Evolutionary conservation across 768 basidiomycete species (phyloP), one percentile per base, ranked within the genome.

Genomic region (Trametes maxima): DNA sequence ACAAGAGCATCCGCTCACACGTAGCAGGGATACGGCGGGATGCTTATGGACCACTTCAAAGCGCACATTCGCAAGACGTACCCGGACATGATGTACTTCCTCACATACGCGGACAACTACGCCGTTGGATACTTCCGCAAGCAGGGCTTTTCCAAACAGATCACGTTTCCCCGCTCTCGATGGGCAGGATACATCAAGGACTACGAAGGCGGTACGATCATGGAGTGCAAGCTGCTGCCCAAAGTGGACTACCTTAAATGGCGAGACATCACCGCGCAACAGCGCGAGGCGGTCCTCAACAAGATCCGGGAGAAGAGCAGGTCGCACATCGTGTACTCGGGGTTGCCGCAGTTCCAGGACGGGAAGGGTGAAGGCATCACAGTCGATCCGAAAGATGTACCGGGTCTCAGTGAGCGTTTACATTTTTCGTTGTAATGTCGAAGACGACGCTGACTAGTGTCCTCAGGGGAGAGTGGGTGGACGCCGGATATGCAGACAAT

Each of bases 121-220:
- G 97, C 97, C 17, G 95, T 98, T 40, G 96, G 97, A 3, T 99
- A 98, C 76, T 98, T 99, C 80, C 94, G 94, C 73, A 99, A 98
- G 73, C 97, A 98, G 78, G 97, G 97, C 0, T 99, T 99, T 75
- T 92, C 94, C 6, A 98, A 98, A 73, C 95, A 98, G 59, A 96
- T 99, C 63, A 89, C 90, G 0, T 82, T 97, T n/a, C 89, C 89
- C 62, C 84, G 95, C 45, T 86, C 90, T 1, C 81, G 89, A 8
- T 99, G 97, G 97, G 95, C 96, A 0, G 97, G 95, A 12, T 98
- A 99, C 74, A 98, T 99, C 85, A 99, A 98, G 74, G 97, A 99
- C 73, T 99, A 99, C 75, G 97, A 99, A 74, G 96, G 96, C 42
- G 95, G 94, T 17, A 99, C 96, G 46, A 94, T 98, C 77, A 98